A percentile compares a stretch with the other conserved stretches of the same genome.
Evolutionary conservation across 2,329 filamentous ascomycete genomes (phyloP).

Genomic region (Colletotrichum paranaense): DNA sequence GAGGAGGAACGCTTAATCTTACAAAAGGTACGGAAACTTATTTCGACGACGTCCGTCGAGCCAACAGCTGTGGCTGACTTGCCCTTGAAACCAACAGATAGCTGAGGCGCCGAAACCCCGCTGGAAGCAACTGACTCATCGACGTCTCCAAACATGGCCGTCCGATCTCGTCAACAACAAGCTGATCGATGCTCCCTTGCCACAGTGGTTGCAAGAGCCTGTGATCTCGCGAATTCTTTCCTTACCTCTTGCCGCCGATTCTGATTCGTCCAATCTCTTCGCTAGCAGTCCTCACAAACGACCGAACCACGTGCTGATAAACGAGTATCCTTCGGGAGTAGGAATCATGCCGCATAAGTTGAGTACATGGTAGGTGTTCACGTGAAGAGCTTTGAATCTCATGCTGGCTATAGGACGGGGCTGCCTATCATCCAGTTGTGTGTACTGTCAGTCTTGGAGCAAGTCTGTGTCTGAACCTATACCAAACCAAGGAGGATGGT

Average conservation of each 20-base stretch:
- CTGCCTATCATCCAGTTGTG: slow-evolving; percentile 87
- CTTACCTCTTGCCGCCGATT: slow-evolving; percentile 47
- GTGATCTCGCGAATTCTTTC: slow-evolving; percentile 71
- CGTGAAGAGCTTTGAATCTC: slow-evolving; percentile 37
- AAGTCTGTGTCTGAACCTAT: slow-evolving; percentile 81
- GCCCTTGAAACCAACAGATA: slow-evolving; percentile 58
- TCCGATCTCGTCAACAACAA: slow-evolving; percentile 83
- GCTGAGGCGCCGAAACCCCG: slow-evolving; percentile 75
- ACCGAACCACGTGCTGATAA: slow-evolving; percentile 93
- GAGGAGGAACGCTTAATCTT: slow-evolving; percentile 80
- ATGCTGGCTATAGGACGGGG: slow-evolving; percentile 70
- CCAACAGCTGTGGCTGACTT: background rate
- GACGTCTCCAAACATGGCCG: slow-evolving; percentile 91
- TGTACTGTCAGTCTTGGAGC: slow-evolving; percentile 90
- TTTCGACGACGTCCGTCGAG: background rate
- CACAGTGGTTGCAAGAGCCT: slow-evolving; percentile 78
- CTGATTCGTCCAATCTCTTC: slow-evolving; percentile 58
- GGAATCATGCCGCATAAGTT: slow-evolving; percentile 97
- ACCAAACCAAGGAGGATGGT: slow-evolving; percentile 71
- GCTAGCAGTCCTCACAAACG: slow-evolving; percentile 75
- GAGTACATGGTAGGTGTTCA: slow-evolving; percentile 43
- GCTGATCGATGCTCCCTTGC: slow-evolving; percentile 79
- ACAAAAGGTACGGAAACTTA: slow-evolving; percentile 67
- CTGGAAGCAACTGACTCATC: slow-evolving; percentile 90
- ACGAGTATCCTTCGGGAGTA: slow-evolving; percentile 88